Evolutionary conservation across 805 yeast species (phyloP), one percentile per base, ranked within the genome.

Genomic region (Hanseniaspora taiwanica): DNA sequence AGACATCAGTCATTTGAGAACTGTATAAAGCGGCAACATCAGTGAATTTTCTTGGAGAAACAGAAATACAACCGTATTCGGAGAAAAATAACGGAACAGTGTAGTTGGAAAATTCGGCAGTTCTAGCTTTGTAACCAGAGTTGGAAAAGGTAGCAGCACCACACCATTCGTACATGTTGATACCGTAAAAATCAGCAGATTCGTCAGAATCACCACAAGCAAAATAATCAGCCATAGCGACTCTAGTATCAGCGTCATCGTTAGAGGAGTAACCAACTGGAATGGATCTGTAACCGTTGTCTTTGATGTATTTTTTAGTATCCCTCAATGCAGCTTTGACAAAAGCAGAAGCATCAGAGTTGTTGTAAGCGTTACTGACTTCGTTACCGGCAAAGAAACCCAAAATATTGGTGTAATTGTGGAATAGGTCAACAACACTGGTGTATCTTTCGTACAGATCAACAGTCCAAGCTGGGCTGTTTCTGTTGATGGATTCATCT

Each of bases 81-180:
- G 87, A 79, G 67, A 81, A 81, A 69, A 81, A 81, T 38, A 71
- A 64, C 40, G 89, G 93, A 38, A 81, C 66, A 34, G 82, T 72
- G 58, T 80, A 61, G 63, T 79, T 74, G 33, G 66, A 44, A 57
- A 80, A 80, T 44, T 77, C 78, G 21, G 65, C 60, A 38, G 87
- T 79, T 66, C 81, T 72, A 46, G 62, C 71, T 47, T 65, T 54
- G 63, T 77, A 81, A 56, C 91, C 91, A 43, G 87, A 79, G 6
- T 58, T 46, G 24, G 55, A 40, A 66, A 66, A 81, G 40, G 72
- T 56, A 16, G 83, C 74, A 16, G 54, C 35, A 53, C 89, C 89
- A 69, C 91, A 81, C 91, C 91, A 81, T 66, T 79, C 85, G 67
- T 81, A 81, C 85, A 80, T 80, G 72, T 81, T 81, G 59, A 81